Evolutionary conservation across 495 filamentous ascomycete species (phyloP), one percentile per base, ranked within the genome.

Genomic region (Podospora conica): DNA sequence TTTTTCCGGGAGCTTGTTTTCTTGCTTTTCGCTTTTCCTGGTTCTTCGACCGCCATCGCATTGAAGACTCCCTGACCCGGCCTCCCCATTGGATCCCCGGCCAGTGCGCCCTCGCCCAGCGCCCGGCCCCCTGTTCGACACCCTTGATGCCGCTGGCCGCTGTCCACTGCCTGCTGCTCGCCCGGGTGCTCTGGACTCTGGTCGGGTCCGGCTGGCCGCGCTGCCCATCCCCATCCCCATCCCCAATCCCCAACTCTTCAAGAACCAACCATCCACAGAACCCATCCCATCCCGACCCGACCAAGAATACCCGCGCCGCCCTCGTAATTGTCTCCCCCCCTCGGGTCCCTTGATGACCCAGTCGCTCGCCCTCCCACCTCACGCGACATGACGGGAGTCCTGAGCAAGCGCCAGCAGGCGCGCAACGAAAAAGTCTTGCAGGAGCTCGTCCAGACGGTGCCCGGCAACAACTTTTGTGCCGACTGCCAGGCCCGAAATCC

Each of bases 351-450:
- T 53, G 29, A 58, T 58, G 53, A 11, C 55, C 31, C 58, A 33
- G 22, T 25, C 33, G n/a, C 21, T 6, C 24, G n/a, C 20, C 40
- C 48, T 28, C 53, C 53, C 20, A 57, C 55, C 56, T 66, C 68
- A 69, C 72, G 68, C 71, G 71, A 74, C 68, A 85, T 85, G 83
- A 76, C 83, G 27, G 76, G 74, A 57, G 72, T 80, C 27, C 70
- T 84, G 68, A 96, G 86, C 82, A 98, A 98, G 85, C 93, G 95
- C 74, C 90, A 96, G 80, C 93, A 96, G 83, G 90, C 88, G 84
- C 93, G 95, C 81, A 96, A 98, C 78, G 95, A 98, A 83, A 91
- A 89, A 73, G 80, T 86, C 28, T 82, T 98, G 70, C 91, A 97
- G 74, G 95, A 98, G 33, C 85, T 98, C 66, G 89, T 97, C 75